Percentiles rank a stretch among this genome's conserved stretches.
Evolutionary conservation across 192 early-diverging fungal genomes (phyloP).

Genomic region (Entomortierella parvispora): DNA sequence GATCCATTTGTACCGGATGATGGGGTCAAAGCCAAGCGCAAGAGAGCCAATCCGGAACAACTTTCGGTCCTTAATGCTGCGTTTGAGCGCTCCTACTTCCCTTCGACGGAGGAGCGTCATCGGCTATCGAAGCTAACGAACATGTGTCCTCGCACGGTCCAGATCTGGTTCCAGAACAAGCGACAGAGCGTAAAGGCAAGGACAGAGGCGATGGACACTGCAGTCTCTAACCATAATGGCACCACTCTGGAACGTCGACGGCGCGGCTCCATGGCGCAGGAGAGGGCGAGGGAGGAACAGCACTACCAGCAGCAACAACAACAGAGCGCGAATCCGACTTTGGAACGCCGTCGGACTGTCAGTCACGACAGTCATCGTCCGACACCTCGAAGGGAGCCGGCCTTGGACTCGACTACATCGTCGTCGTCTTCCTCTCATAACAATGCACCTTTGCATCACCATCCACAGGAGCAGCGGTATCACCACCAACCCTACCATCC

Average conservation of each 20-base stretch:
- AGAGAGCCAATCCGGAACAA: slow-evolving; percentile 82
- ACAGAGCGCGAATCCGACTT: background rate
- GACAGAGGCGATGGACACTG: slow-evolving; percentile 50
- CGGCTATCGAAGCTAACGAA: slow-evolving; percentile 80
- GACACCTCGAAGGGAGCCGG: background rate
- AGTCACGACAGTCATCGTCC: too few relatives aligned
- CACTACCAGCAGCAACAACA: background rate
- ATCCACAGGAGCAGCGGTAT: background rate
- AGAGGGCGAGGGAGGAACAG: background rate
- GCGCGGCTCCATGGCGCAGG: background rate
- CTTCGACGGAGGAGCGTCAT: slow-evolving; percentile 82
- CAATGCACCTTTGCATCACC: background rate
- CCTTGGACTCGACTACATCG: background rate
- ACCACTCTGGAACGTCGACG: background rate
- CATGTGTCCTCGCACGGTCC: slow-evolving; percentile 92
- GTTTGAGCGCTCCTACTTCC: slow-evolving; percentile 83
- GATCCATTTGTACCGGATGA: slow-evolving; percentile 37
- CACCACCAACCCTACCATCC: background rate
- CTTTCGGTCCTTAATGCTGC: slow-evolving; percentile 79
- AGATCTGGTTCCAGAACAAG: slow-evolving; percentile 99
- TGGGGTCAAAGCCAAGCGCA: slow-evolving; percentile 76
- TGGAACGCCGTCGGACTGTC: too few relatives aligned
- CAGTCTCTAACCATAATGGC: slow-evolving; percentile 10
- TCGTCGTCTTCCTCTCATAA: background rate
- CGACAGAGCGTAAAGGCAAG: slow-evolving; percentile 80